Conservation (phyloP, 2,329 filamentous ascomycete species). For the Tolypocladium tundrense region DNA sequence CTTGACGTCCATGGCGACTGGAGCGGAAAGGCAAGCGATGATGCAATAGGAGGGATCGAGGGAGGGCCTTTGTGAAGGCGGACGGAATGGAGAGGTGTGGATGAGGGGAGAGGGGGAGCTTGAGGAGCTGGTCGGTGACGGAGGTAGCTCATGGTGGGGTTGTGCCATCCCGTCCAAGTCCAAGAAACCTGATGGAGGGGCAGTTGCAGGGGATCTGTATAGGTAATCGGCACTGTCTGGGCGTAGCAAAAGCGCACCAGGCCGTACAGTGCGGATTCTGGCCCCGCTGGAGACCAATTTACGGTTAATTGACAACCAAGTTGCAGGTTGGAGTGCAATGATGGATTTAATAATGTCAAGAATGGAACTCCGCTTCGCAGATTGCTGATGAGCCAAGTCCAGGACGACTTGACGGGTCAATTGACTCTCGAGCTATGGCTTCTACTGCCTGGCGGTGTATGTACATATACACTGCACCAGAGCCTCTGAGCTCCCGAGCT, state of each 20-base stretch:
- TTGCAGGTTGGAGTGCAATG: neutral
- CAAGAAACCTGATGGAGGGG: neutral
- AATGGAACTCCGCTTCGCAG: neutral
- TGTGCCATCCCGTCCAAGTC: neutral
- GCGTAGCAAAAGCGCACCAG: neutral
- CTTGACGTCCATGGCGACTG: conserved; percentile 53
- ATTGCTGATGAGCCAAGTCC: neutral
- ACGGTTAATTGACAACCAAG: too few species aligned
- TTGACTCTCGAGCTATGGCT: neutral
- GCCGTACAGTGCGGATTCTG: neutral
- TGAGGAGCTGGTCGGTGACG: neutral
- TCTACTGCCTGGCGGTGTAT: too few species aligned
- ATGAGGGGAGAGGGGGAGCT: neutral
- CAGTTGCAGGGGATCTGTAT: neutral
- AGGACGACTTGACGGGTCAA: neutral
- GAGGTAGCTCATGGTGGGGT: neutral
- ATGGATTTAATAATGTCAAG: neutral
- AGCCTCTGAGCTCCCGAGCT: too few species aligned
- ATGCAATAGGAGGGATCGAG: neutral
- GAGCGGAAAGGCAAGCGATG: too few species aligned
- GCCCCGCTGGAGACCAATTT: too few species aligned
- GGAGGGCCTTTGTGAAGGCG: neutral
- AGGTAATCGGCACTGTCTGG: neutral
- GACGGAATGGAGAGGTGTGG: neutral
- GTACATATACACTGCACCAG: too few species aligned